phyloP scores from a whole-genome alignment of 441 rosid genomes.

The Kokia cookei region DNA sequence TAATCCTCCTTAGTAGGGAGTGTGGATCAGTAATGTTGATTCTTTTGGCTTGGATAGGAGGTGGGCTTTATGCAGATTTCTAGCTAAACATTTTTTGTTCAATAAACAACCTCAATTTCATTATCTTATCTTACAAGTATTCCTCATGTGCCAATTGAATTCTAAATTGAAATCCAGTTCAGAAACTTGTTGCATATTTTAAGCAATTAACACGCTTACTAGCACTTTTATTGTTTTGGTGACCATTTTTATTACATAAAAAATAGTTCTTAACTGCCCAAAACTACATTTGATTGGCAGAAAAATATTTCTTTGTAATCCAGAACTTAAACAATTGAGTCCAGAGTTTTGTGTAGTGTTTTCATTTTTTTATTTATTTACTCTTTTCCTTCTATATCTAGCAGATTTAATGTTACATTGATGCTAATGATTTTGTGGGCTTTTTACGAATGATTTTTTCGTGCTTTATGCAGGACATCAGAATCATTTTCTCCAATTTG shows the following conservation, averaged over 20 bases:
- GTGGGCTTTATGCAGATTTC: background rate
- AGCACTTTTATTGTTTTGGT: background rate
- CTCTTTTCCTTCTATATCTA: background rate
- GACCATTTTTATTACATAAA: background rate
- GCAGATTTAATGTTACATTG: background rate
- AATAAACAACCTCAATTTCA: background rate
- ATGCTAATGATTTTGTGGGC: background rate
- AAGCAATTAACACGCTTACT: background rate
- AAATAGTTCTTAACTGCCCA: background rate
- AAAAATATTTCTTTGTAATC: background rate
- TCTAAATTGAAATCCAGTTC: background rate
- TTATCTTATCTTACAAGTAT: background rate
- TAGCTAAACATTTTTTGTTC: background rate
- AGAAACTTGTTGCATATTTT: background rate
- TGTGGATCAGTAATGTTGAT: background rate
- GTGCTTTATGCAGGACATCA: constrained; percentile 68
- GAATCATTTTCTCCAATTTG: constrained; percentile 98
- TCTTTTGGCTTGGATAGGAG: background rate
- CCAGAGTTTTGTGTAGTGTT: background rate
- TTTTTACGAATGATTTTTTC: constrained; percentile 12
- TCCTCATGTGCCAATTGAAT: background rate
- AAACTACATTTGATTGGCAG: background rate
- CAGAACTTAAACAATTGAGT: background rate
- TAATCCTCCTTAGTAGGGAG: background rate
- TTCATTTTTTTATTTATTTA: background rate